Base-by-base conservation (phyloP, 2,329 filamentous ascomycete genomes). In the Conoideocrella luteorostrata region DNA sequence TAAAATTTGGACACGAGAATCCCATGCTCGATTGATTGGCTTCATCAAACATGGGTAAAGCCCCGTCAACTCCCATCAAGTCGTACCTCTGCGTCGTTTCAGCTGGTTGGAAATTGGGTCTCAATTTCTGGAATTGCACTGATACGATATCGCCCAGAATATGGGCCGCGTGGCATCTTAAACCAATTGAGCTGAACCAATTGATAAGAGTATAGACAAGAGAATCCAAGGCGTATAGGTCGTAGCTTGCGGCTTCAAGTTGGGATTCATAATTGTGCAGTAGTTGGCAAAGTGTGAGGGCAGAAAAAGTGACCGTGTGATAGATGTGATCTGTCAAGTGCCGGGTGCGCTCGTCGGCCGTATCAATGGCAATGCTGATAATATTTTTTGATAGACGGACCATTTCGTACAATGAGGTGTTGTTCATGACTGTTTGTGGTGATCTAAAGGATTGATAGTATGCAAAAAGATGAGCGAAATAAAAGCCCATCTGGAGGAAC, bases 271-370 rank as follows among this genome's bases (percentile, higher is more conserved):
- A 59, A 1, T 43, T 53, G 15, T 53, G 45, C 1, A 56, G 29
- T 6, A 59, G 40, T n/a, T 47, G 51, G 2, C 52, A 56, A 0
- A 58, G 44, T 0, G 49, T 56, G 1, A 60, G 47, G 2, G 56
- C 55, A 2, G 57, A 53, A 28, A 60, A 59, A 6, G 50, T 52
- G n/a, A 60, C 24, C 15, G 56, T 42, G 23, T 58, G 57, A 22
- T 59, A 60, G 10, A 60, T 59, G 30, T 60, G 56, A 29, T 60
- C 57, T 0, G 56, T 60, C 12, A 60, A 38, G 29, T 60, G 56
- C 0, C 54, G 51, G 11, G 56, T 58, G 1, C 56, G 53, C 12
- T 55, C 56, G 15, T 60, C 57, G 1, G 51, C 30, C 13, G 56
- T 59, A 13, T 57, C 52, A 4, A 60, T 53, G n/a, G 56, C 57